Percentiles rank a stretch among this genome's conserved stretches.
Evolutionary conservation across 1,284 basidiomycete genomes (phyloP).

Genomic region (Gymnopus androsaceus): DNA sequence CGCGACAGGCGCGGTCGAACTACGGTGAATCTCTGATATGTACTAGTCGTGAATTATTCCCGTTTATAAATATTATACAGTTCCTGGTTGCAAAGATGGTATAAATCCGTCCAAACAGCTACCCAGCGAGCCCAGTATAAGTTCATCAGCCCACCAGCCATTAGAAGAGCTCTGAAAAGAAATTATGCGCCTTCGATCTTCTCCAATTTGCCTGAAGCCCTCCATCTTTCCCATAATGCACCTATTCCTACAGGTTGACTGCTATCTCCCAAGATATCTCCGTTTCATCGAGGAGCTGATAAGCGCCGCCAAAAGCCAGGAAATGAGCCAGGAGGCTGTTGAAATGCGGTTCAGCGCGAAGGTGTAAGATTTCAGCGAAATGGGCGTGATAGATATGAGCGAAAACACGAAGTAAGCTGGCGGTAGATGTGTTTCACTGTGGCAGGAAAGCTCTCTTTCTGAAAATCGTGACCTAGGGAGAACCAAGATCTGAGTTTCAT

Average conservation of each 20-base stretch:
- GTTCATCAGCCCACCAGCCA: not conserved
- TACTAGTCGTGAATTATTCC: too few species aligned
- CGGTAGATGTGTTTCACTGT: constrained; percentile 96
- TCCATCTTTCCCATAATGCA: constrained; percentile 88
- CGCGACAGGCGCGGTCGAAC: not conserved
- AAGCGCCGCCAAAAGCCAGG: constrained; percentile 89
- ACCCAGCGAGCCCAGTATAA: not conserved
- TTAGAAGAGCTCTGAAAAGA: too few species aligned
- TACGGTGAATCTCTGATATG: not conserved
- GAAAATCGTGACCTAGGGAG: constrained; percentile 90
- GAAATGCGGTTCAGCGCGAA: constrained; percentile 94
- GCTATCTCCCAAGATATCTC: constrained; percentile 80
- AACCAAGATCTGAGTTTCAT: constrained; percentile 9
- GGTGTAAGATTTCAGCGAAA: constrained; percentile 87
- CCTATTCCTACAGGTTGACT: constrained; percentile 71
- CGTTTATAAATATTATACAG: not conserved
- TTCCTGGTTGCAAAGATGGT: not conserved
- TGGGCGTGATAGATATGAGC: constrained; percentile 98
- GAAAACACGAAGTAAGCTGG: constrained; percentile 93
- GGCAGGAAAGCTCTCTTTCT: constrained; percentile 80
- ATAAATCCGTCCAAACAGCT: not conserved
- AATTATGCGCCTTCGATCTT: not conserved
- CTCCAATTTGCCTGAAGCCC: constrained; percentile 59
- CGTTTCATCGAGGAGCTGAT: constrained; percentile 86
- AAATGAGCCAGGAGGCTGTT: constrained; percentile 98